These are phyloP conservation scores for Amaranthus cruentus DNA, from an alignment of 148 eudicot genomes.

Conservation along the genomic window DNA sequence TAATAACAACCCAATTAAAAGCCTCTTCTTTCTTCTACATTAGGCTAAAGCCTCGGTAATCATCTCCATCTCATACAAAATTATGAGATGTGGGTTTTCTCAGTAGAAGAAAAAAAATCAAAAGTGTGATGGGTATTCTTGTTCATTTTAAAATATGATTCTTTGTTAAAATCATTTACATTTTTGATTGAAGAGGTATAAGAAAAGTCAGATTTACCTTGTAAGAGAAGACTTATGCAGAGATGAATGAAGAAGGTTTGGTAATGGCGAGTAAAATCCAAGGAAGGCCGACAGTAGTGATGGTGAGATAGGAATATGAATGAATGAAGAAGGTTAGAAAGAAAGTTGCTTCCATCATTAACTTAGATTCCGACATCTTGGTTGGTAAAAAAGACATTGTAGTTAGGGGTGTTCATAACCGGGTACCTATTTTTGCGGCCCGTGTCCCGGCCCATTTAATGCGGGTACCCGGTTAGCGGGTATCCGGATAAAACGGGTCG, in stretches of 20 bases:
- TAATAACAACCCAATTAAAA: too few species aligned
- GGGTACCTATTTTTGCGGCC: too few species aligned
- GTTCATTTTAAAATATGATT: conserved; percentile 1
- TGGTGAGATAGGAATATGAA: not conserved
- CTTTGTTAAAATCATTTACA: not conserved
- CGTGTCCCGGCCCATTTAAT: too few species aligned
- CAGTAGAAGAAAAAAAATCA: not conserved
- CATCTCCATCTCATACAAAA: not conserved
- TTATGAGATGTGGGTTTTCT: conserved; percentile 16
- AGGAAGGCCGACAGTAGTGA: conserved; percentile 17
- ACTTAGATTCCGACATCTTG: too few species aligned
- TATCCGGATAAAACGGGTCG: too few species aligned
- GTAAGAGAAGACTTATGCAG: conserved; percentile 4
- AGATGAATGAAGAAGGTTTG: not conserved
- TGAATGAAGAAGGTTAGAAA: conserved; percentile 2
- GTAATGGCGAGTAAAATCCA: conserved; percentile 20
- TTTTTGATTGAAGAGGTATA: not conserved
- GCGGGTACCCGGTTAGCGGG: too few species aligned
- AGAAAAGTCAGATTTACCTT: not conserved
- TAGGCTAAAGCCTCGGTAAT: too few species aligned
- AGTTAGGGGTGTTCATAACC: too few species aligned
- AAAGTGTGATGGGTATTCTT: conserved; percentile 4
- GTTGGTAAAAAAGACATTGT: too few species aligned
- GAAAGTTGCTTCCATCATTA: too few species aligned
- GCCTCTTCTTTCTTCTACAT: too few species aligned